phyloP scores from a whole-genome alignment of 352 stramenopile genomes.

The Blastocystis sp. region DNA sequence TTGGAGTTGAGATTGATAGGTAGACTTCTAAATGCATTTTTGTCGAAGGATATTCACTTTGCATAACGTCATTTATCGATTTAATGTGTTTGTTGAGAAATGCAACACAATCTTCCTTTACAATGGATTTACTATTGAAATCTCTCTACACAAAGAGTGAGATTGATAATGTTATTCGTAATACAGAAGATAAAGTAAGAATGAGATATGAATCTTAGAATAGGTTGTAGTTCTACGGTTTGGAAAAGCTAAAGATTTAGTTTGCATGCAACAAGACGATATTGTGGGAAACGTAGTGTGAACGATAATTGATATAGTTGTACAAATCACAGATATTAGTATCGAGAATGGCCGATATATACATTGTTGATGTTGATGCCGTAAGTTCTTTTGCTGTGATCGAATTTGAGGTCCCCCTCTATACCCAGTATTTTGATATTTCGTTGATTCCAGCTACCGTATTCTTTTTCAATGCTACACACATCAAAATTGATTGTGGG shows the following conservation, averaged over 20 bases:
- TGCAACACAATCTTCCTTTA: background rate
- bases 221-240: conserved; percentile 76
- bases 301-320: conserved; percentile 67
- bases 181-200: conserved; percentile 70
- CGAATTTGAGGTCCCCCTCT: conserved; percentile 69
- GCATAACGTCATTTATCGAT: conserved; percentile 67
- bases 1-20: background rate
- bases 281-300: conserved; percentile 68
- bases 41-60: conserved; percentile 91
- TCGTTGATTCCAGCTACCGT: conserved; percentile 76
- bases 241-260: conserved; percentile 69
- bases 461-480: conserved; percentile 78
- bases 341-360: conserved; percentile 74
- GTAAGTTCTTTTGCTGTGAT: background rate
- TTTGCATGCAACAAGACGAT: conserved; percentile 77
- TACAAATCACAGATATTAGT: conserved; percentile 73
- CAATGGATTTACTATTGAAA: conserved; percentile 73
- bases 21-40: conserved; percentile 85
- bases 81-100: background rate
- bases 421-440: conserved; percentile 80
- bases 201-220: background rate
- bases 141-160: conserved; percentile 70
- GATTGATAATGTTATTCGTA: conserved; percentile 74
- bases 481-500: conserved; percentile 81
- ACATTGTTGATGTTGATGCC: conserved; percentile 71